Conservation (phyloP, 345 rosid species). For the Durio zibethinus region DNA sequence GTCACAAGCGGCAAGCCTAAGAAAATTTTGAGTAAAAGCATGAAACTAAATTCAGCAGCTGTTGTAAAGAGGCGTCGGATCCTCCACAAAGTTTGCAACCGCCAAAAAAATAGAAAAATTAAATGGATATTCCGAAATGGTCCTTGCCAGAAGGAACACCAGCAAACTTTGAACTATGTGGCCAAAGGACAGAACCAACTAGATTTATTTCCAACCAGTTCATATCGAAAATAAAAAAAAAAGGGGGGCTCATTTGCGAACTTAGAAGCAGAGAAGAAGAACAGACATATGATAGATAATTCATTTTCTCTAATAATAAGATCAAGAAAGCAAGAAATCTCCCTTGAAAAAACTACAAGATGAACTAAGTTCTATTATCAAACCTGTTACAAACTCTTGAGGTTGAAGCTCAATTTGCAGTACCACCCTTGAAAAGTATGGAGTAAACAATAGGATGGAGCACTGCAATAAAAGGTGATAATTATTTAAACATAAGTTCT, state of each 20-base stretch:
- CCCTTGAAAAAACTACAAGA: too few relatives aligned
- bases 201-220: neutral
- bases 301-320: neutral
- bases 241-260: too few relatives aligned
- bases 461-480: constrained; percentile 42
- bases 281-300: neutral
- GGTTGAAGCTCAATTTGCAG: constrained; percentile 86
- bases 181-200: neutral
- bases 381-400: constrained; percentile 88
- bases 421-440: constrained; percentile 70
- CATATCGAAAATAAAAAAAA: too few relatives aligned
- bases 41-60: neutral
- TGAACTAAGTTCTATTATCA: constrained; percentile 23
- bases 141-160: neutral
- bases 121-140: neutral
- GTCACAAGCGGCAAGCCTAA: neutral
- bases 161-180: neutral
- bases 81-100: neutral
- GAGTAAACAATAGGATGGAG: constrained; percentile 73
- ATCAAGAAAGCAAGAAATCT: neutral
- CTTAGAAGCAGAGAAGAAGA: neutral
- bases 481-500: neutral
- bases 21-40: neutral
- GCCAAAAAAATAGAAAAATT: neutral
- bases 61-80: neutral